Percentiles rank a stretch among this genome's conserved stretches.
Evolutionary conservation across 495 filamentous ascomycete genomes (phyloP).

Genomic region (Hypoxylon subgilvum): DNA sequence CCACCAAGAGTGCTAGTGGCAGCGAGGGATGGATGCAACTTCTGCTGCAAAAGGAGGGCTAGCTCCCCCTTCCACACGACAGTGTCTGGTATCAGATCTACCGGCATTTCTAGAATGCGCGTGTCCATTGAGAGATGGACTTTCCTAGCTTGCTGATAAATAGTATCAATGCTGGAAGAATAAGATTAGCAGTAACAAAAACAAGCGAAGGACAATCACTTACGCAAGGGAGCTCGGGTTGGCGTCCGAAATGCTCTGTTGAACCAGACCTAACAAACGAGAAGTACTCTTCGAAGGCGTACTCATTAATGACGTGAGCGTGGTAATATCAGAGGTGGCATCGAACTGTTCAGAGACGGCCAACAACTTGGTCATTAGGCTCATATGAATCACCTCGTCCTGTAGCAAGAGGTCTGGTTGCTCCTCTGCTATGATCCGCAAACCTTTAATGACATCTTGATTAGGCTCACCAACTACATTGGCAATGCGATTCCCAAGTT

Average conservation of each 20-base stretch:
- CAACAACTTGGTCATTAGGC: conserved; percentile 51
- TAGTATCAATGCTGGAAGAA: conserved; percentile 47
- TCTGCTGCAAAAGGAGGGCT: conserved; percentile 60
- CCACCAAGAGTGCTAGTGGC: conserved; percentile 75
- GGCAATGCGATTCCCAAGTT: conserved; percentile 31
- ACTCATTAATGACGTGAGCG: conserved; percentile 44
- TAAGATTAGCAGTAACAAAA: conserved; percentile 15
- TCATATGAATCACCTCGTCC: conserved; percentile 46
- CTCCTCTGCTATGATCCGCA: conserved; percentile 50
- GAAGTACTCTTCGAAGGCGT: conserved; percentile 37
- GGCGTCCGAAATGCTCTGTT: conserved; percentile 50
- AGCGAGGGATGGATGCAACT: conserved; percentile 67
- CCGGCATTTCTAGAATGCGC: conserved; percentile 14
- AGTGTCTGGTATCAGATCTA: conserved; percentile 49
- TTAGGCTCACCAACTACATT: conserved; percentile 32
- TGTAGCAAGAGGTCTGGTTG: conserved; percentile 43
- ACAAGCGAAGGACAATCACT: conserved; percentile 12
- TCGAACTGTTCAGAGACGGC: conserved; percentile 52
- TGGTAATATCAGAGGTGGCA: conserved; percentile 36
- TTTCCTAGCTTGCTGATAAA: conserved; percentile 50
- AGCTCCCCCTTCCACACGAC: conserved; percentile 56
- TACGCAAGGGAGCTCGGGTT: conserved; percentile 50
- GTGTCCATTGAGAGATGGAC: conserved; percentile 23
- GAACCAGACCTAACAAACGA: conserved; percentile 47
- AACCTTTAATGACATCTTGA: conserved; percentile 40